Percentiles rank a stretch among this genome's conserved stretches.
phyloP scores from a whole-genome alignment of 805 yeast species.

The Hanseniaspora pseudoguilliermondii region DNA sequence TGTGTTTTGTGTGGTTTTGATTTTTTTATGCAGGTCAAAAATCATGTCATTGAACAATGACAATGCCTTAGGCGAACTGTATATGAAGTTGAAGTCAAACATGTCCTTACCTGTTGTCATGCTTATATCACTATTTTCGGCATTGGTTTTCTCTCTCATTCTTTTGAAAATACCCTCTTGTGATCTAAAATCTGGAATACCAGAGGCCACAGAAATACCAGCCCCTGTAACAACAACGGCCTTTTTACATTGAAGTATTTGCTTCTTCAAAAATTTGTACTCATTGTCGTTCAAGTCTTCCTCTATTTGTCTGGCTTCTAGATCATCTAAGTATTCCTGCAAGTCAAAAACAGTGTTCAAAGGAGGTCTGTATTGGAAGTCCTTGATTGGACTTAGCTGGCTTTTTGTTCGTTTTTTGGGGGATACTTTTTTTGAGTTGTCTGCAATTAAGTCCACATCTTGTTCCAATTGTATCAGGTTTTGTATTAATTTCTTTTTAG shows the following conservation, averaged over 20 bases:
- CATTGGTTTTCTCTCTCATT: conserved; percentile 30
- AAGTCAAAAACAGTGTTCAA: conserved; percentile 35
- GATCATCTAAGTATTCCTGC: conserved; percentile 16
- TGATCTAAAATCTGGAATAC: conserved; percentile 80
- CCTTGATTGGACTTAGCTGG: conserved; percentile 16
- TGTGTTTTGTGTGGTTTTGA: conserved; percentile 51
- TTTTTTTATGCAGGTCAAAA: conserved; percentile 43
- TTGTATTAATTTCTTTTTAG: conserved; percentile 4
- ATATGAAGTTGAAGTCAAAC: conserved; percentile 62
- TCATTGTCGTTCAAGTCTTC: conserved; percentile 17
- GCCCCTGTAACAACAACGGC: conserved; percentile 72
- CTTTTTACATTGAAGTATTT: conserved; percentile 41
- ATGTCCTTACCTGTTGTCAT: conserved; percentile 47
- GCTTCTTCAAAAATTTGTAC: conserved; percentile 39
- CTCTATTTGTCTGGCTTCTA: background rate
- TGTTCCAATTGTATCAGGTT: conserved; percentile 4
- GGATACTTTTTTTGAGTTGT: background rate
- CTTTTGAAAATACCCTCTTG: conserved; percentile 62
- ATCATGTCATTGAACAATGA: conserved; percentile 63
- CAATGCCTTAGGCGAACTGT: conserved; percentile 48
- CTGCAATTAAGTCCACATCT: background rate
- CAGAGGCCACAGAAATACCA: conserved; percentile 81
- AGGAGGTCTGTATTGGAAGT: conserved; percentile 35
- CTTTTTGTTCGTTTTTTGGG: background rate
- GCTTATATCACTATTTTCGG: conserved; percentile 15